Evolutionary conservation across 2,329 filamentous ascomycete genomes (phyloP).

Genomic region (Fusarium sp.): DNA sequence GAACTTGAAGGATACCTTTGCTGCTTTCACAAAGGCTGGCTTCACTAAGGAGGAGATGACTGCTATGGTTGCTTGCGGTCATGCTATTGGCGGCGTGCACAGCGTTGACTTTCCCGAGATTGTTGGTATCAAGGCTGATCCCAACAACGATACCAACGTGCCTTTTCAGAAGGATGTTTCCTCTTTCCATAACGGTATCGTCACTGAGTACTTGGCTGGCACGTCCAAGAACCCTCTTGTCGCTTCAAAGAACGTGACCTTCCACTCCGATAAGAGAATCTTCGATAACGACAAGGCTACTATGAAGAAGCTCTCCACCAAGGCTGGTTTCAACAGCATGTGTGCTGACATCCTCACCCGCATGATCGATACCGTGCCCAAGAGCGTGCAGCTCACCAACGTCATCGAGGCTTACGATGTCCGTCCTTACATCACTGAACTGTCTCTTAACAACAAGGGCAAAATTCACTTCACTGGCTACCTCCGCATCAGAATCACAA

Average conservation of each 20-base stretch:
- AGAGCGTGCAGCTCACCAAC: constrained; percentile 45
- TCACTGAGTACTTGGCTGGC: constrained; percentile 57
- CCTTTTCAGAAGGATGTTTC: constrained; percentile 52
- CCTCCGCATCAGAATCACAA: constrained; percentile 39
- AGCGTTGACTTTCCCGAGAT: constrained; percentile 57
- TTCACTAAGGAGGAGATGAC: constrained; percentile 52
- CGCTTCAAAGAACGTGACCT: constrained; percentile 52
- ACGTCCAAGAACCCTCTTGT: constrained; percentile 58
- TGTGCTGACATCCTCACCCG: constrained; percentile 48
- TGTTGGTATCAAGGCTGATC: background rate
- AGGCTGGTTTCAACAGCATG: constrained; percentile 52
- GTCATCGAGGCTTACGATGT: constrained; percentile 46
- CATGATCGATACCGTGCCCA: constrained; percentile 54
- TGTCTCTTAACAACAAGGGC: constrained; percentile 45
- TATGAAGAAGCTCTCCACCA: constrained; percentile 50
- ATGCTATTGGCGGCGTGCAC: constrained; percentile 58
- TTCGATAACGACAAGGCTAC: constrained; percentile 60
- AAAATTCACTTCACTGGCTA: constrained; percentile 43
- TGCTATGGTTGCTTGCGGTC: constrained; percentile 52
- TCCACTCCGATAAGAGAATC: constrained; percentile 57
- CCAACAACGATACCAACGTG: constrained; percentile 47
- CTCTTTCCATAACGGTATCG: constrained; percentile 58
- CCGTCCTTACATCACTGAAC: constrained; percentile 48
- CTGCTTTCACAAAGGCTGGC: constrained; percentile 48
- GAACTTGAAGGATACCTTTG: constrained; percentile 41